phyloP scores from a whole-genome alignment of 805 yeast genomes.

The Suhomyces xylopsoci region DNA sequence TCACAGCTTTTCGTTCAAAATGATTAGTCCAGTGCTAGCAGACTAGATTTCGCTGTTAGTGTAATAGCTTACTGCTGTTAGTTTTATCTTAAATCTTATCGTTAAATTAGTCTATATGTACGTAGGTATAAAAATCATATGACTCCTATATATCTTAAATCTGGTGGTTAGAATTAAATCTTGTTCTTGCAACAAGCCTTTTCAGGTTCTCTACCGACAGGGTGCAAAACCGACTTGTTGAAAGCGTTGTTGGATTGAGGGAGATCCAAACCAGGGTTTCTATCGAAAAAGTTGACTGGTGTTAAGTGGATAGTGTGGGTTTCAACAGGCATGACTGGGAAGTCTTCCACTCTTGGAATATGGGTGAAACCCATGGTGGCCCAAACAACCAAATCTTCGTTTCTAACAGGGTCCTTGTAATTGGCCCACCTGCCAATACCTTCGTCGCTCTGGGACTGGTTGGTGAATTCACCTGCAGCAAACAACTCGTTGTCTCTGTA shows the following conservation, averaged over 20 bases:
- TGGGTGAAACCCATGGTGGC: constrained; percentile 80
- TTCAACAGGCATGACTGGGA: constrained; percentile 90
- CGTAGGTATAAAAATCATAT: neutral
- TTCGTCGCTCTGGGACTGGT: constrained; percentile 68
- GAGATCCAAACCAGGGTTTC: constrained; percentile 74
- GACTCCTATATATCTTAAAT: neutral
- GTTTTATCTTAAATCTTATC: neutral
- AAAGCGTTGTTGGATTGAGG: constrained; percentile 67
- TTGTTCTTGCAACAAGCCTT: constrained; percentile 37
- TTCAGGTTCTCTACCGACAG: constrained; percentile 19
- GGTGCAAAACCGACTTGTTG: constrained; percentile 56
- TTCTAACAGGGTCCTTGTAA: constrained; percentile 64
- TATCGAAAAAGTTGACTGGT: constrained; percentile 74
- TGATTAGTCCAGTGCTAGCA: no score
- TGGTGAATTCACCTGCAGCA: constrained; percentile 85
- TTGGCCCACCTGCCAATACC: constrained; percentile 73
- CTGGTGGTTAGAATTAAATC: constrained; percentile 15
- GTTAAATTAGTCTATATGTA: neutral
- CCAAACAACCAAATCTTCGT: constrained; percentile 76
- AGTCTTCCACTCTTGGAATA: constrained; percentile 79
- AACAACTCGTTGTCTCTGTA: constrained; percentile 67
- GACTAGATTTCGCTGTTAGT: no score
- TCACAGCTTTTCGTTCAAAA: no score
- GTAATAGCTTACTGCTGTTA: no score
- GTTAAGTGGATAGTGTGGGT: constrained; percentile 60